A percentile compares a stretch with the other conserved stretches of the same genome.
These are phyloP conservation scores for Tulasnella sp. DNA, from an alignment of 768 basidiomycete species.

Conservation along the genomic window DNA sequence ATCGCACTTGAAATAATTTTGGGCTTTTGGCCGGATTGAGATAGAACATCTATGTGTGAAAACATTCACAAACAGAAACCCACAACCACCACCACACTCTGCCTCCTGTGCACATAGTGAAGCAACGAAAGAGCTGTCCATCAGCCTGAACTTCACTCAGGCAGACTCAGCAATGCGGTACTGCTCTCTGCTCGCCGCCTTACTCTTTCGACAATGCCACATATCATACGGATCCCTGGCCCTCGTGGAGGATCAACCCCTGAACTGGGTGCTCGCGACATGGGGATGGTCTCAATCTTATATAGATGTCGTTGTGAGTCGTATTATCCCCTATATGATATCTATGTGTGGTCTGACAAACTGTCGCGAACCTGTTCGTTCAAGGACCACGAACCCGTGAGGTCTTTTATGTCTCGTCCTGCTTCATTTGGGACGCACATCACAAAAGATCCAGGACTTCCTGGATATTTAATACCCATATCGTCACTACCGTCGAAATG, in stretches of 20 bases:
- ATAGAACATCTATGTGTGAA: too few species aligned
- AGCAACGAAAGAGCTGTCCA: too few species aligned
- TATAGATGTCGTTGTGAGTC: conserved; percentile 16
- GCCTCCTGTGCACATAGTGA: too few species aligned
- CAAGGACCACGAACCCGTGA: conserved; percentile 16
- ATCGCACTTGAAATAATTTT: too few species aligned
- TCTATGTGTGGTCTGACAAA: neutral
- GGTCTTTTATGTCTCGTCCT: conserved; percentile 52
- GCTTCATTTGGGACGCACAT: conserved; percentile 57
- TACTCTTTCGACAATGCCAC: too few species aligned
- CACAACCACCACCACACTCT: too few species aligned
- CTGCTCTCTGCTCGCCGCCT: too few species aligned
- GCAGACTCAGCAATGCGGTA: too few species aligned
- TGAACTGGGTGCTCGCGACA: neutral
- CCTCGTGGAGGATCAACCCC: neutral
- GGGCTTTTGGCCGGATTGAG: too few species aligned
- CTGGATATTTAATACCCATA: conserved; percentile 62
- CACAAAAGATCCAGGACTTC: conserved; percentile 40
- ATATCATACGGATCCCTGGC: too few species aligned
- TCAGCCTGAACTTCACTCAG: too few species aligned
- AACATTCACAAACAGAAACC: too few species aligned
- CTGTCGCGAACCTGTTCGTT: neutral
- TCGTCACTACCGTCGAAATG: conserved; percentile 52
- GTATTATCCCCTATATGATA: neutral
- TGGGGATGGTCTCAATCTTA: conserved; percentile 15